These are phyloP conservation scores for Pythium aphanidermatum DNA, from an alignment of 352 stramenopile species.

Conservation along the genomic window DNA sequence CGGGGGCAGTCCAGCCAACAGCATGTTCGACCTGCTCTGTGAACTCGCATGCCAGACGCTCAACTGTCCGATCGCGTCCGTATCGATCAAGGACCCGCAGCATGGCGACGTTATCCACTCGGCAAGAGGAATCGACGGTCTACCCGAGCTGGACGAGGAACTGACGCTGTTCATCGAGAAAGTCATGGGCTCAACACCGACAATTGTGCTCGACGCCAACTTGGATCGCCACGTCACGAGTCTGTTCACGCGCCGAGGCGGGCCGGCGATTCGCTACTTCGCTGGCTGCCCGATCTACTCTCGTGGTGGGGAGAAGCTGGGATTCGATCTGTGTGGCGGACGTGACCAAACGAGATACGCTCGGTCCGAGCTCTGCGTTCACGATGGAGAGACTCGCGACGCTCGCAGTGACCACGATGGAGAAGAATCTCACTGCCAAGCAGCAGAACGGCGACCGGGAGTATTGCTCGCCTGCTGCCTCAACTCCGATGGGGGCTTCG, in stretches of 20 bases:
- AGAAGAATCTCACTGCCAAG: constrained; percentile 35
- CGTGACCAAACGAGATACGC: constrained; percentile 63
- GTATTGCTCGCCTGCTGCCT: constrained; percentile 16
- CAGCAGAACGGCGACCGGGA: constrained; percentile 27
- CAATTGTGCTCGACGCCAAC: constrained; percentile 67
- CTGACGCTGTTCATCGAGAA: constrained; percentile 64
- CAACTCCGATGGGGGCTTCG: no score
- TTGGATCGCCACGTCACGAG: constrained; percentile 60
- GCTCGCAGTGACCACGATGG: constrained; percentile 73
- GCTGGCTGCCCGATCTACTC: constrained; percentile 76
- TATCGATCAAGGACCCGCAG: constrained; percentile 59
- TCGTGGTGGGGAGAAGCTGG: constrained; percentile 54
- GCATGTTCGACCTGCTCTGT: constrained; percentile 77
- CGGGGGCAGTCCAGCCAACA: constrained; percentile 16
- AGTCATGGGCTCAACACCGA: constrained; percentile 71
- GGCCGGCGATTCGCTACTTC: constrained; percentile 63
- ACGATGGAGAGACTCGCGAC: constrained; percentile 77
- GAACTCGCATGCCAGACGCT: constrained; percentile 80
- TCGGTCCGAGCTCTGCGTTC: constrained; percentile 64
- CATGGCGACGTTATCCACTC: constrained; percentile 45
- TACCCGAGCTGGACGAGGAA: constrained; percentile 45
- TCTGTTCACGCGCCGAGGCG: constrained; percentile 37
- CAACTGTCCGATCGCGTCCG: constrained; percentile 68
- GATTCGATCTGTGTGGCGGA: constrained; percentile 78
- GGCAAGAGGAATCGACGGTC: constrained; percentile 40